A percentile compares a stretch with the other conserved stretches of the same genome.
phyloP scores from a whole-genome alignment of 1,284 basidiomycete genomes.

The Coniferiporia sulphurascens region DNA sequence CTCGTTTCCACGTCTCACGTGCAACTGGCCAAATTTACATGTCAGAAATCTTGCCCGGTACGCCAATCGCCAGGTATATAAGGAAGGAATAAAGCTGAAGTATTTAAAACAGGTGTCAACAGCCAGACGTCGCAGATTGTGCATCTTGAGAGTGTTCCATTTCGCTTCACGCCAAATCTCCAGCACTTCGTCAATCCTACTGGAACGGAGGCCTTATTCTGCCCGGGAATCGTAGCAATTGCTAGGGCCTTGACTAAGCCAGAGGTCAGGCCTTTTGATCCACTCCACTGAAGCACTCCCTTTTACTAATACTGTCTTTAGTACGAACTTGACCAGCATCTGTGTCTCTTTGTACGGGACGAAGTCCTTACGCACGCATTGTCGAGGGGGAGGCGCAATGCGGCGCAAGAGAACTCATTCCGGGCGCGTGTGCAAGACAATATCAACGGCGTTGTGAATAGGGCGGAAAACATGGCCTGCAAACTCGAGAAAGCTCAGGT shows the following conservation, averaged over 20 bases:
- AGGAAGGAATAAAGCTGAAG: not conserved
- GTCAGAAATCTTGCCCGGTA: constrained; percentile 86
- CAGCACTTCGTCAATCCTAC: constrained; percentile 90
- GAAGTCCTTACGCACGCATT: constrained; percentile 80
- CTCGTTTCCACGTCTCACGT: constrained; percentile 85
- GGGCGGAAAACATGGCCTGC: constrained; percentile 83
- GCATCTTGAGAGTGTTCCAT: constrained; percentile 86
- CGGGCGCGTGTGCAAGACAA: constrained; percentile 69
- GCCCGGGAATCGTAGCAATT: constrained; percentile 86
- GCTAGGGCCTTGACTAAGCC: constrained; percentile 88
- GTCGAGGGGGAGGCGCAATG: constrained; percentile 45
- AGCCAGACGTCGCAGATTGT: constrained; percentile 61
- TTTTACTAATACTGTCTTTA: constrained; percentile 28
- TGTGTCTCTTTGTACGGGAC: constrained; percentile 89
- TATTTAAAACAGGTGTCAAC: constrained; percentile 35
- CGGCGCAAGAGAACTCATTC: constrained; percentile 40
- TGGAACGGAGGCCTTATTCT: constrained; percentile 87
- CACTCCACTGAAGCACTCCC: constrained; percentile 1
- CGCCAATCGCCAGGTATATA: constrained; percentile 21
- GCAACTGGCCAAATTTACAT: constrained; percentile 88
- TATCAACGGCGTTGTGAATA: constrained; percentile 79
- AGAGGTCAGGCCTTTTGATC: constrained; percentile 54
- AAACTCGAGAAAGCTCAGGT: constrained; percentile 80
- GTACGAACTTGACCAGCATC: constrained; percentile 85
- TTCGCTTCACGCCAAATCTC: constrained; percentile 96